Evolutionary conservation across 2,329 filamentous ascomycete genomes (phyloP).

Genomic region (Aureobasidium uvarum): DNA sequence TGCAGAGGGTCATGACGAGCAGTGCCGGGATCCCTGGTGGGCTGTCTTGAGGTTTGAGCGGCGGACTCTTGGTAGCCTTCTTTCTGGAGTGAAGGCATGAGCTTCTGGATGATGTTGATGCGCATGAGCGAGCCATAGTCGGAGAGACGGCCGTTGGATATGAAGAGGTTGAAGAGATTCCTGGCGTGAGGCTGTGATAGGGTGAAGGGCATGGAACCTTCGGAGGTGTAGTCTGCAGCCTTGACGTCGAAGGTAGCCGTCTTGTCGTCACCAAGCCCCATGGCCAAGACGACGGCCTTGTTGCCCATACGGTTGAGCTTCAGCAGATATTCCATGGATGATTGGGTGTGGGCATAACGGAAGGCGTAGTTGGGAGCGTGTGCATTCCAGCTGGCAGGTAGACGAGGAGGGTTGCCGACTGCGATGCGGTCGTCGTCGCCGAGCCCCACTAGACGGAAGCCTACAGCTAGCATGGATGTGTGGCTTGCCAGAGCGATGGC

Average conservation of each 20-base stretch:
- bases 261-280: conserved; percentile 76
- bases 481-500: conserved; percentile 81
- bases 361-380: conserved; percentile 70
- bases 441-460: conserved; percentile 80
- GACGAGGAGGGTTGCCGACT: conserved; percentile 32
- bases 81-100: conserved; percentile 73
- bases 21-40: conserved; percentile 32
- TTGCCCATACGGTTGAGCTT: conserved; percentile 78
- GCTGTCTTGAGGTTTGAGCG: conserved; percentile 28
- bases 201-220: conserved; percentile 54
- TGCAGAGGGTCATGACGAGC: conserved; percentile 50
- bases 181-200: conserved; percentile 43
- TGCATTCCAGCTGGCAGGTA: conserved; percentile 79
- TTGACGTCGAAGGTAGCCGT: conserved; percentile 75
- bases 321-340: conserved; percentile 77
- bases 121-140: conserved; percentile 71
- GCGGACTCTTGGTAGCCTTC: conserved; percentile 65
- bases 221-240: conserved; percentile 71
- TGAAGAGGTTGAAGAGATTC: conserved; percentile 62
- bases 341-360: conserved; percentile 82
- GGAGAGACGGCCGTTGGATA: conserved; percentile 65
- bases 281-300: conserved; percentile 78
- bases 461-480: conserved; percentile 74
- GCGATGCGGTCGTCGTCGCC: conserved; percentile 71
- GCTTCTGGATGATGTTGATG: conserved; percentile 75